Evolutionary conservation across 148 eudicot species (phyloP).

Genomic region (Silene latifolia): DNA sequence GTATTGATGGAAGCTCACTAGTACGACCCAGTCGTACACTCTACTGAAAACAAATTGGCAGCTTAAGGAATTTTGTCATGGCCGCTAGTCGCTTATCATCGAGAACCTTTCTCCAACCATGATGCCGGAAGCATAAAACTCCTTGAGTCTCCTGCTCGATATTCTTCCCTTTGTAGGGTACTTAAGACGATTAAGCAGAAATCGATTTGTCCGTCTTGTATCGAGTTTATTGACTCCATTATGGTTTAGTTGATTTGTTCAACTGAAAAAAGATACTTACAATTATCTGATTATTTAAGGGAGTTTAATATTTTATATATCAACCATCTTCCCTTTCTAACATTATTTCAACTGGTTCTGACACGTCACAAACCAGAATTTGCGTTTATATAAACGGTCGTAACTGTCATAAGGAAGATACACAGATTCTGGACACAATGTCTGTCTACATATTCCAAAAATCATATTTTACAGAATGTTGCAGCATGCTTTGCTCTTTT

Average conservation of each 20-base stretch:
- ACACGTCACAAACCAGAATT: too few relatives aligned
- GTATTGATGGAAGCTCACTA: slow-evolving; percentile 78
- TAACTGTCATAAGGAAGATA: too few relatives aligned
- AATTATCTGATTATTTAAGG: too few relatives aligned
- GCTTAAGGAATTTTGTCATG: slow-evolving; percentile 15
- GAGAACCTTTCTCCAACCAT: slow-evolving; percentile 17
- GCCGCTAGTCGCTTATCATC: background rate
- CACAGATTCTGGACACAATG: too few relatives aligned
- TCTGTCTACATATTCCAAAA: too few relatives aligned
- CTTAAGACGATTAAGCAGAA: background rate
- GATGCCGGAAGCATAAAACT: slow-evolving; percentile 8
- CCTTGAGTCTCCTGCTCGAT: background rate
- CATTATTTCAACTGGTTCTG: too few relatives aligned
- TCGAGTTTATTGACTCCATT: background rate
- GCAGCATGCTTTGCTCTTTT: background rate
- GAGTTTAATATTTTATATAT: background rate
- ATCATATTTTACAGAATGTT: background rate
- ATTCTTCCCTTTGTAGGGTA: background rate
- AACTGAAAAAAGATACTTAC: background rate
- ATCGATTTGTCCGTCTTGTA: slow-evolving; percentile 1
- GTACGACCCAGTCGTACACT: slow-evolving; percentile 21
- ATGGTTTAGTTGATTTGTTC: slow-evolving; percentile 11
- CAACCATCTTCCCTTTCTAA: too few relatives aligned
- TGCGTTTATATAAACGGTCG: too few relatives aligned
- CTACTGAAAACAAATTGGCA: slow-evolving; percentile 9